Percentiles rank a stretch among this genome's conserved stretches.
Conservation (phyloP, 257 asterid species). For the Mentha longifolia region DNA sequence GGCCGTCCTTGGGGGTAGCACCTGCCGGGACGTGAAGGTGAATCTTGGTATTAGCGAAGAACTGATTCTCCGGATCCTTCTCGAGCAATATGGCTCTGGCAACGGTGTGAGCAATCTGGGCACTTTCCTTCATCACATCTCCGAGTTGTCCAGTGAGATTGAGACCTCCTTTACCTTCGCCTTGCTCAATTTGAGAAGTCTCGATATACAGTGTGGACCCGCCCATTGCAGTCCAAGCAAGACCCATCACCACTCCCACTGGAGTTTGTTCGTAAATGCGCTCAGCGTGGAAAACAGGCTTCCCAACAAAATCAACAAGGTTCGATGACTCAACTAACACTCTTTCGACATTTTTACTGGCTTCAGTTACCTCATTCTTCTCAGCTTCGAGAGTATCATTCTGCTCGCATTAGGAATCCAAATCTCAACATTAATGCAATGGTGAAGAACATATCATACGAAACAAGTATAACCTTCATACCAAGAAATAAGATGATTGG, state of each 20-base stretch:
- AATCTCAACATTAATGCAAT: background rate
- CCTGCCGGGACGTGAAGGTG: conserved; percentile 99
- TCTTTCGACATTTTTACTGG: conserved; percentile 49
- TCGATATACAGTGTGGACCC: conserved; percentile 95
- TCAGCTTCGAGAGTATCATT: conserved; percentile 48
- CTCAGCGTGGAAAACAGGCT: conserved; percentile 98
- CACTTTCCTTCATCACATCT: conserved; percentile 98
- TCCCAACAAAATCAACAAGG: conserved; percentile 86
- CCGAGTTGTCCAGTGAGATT: conserved; percentile 92
- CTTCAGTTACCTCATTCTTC: conserved; percentile 41
- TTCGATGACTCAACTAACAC: conserved; percentile 70
- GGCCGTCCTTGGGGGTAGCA: conserved; percentile 98
- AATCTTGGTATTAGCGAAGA: conserved; percentile 76
- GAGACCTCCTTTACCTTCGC: conserved; percentile 88
- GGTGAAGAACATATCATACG: background rate
- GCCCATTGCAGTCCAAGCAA: conserved; percentile 99
- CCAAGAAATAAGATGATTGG: background rate
- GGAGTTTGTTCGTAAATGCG: conserved; percentile 88
- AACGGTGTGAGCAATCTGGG: conserved; percentile 92
- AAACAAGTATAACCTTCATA: too few relatives aligned
- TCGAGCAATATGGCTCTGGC: conserved; percentile 79
- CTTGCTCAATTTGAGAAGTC: conserved; percentile 76
- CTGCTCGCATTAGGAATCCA: conserved; percentile 38
- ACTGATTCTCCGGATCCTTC: conserved; percentile 69
- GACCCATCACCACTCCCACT: conserved; percentile 97